Percentiles rank a stretch among this genome's conserved stretches.
phyloP scores from a whole-genome alignment of 2,329 filamentous ascomycete species.

The Sporothrix inflata region DNA sequence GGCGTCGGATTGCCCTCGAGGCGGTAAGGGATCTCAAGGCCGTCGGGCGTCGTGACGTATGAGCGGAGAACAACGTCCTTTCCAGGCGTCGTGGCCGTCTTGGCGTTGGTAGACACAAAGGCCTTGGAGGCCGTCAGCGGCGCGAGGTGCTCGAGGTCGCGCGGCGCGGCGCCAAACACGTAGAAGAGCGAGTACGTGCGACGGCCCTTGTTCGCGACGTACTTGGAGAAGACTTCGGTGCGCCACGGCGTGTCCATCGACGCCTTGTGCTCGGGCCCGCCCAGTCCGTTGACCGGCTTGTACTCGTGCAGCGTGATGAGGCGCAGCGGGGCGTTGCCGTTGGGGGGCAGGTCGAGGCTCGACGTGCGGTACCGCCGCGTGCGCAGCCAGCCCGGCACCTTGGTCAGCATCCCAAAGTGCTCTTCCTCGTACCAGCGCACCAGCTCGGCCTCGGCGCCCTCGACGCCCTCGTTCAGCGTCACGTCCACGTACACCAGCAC shows the following conservation, averaged over 20 bases:
- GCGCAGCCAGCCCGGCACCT: constrained; percentile 78
- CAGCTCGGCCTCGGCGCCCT: constrained; percentile 49
- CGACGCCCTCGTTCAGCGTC: constrained; percentile 48
- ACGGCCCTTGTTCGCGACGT: constrained; percentile 60
- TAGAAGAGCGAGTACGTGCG: constrained; percentile 75
- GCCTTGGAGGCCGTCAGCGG: constrained; percentile 50
- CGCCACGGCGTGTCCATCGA: constrained; percentile 66
- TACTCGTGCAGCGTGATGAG: constrained; percentile 76
- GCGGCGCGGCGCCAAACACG: constrained; percentile 74
- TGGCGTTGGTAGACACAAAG: constrained; percentile 59
- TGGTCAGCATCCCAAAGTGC: constrained; percentile 70
- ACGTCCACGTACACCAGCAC: constrained; percentile 67
- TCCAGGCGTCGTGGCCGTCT: constrained; percentile 57
- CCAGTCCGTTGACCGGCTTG: constrained; percentile 66
- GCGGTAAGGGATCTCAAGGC: constrained; percentile 70
- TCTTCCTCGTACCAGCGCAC: constrained; percentile 76
- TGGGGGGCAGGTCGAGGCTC: constrained; percentile 56
- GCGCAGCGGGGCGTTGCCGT: constrained; percentile 55
- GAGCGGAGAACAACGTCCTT: constrained; percentile 63
- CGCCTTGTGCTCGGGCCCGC: constrained; percentile 64
- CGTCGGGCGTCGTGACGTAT: constrained; percentile 67
- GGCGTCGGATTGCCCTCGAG: constrained; percentile 73
- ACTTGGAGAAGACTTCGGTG: constrained; percentile 60
- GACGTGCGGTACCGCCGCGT: constrained; percentile 72
- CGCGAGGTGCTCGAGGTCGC: constrained; percentile 65